phyloP scores from a whole-genome alignment of 495 filamentous ascomycete genomes.

The Parathielavia hyrcaniae region DNA sequence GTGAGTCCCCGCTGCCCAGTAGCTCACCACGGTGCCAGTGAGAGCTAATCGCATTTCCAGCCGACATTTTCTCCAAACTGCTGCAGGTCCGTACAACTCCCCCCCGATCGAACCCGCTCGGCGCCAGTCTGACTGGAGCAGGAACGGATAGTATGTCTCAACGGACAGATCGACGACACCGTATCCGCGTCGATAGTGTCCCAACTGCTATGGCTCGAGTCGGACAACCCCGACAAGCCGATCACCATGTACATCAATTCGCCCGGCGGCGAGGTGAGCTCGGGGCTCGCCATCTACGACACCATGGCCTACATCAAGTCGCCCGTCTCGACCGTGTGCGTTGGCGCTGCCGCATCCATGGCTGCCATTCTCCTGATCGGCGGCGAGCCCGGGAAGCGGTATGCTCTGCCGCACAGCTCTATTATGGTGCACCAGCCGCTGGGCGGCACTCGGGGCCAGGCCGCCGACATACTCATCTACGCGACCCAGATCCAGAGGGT shows the following conservation, averaged over 20 bases:
- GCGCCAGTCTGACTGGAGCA: conserved; percentile 27
- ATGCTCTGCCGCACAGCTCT: conserved; percentile 80
- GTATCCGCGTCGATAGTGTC: conserved; percentile 87
- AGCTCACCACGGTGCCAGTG: conserved; percentile 9
- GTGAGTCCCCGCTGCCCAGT: conserved; percentile 45
- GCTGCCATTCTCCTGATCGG: conserved; percentile 83
- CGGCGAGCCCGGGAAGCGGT: conserved; percentile 77
- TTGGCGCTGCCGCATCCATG: conserved; percentile 94
- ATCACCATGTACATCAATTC: conserved; percentile 98
- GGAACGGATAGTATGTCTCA: conserved; percentile 95
- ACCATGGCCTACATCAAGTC: conserved; percentile 96
- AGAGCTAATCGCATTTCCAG: conserved; percentile 38
- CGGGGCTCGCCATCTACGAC: conserved; percentile 93
- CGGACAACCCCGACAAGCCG: conserved; percentile 84
- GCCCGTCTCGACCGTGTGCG: conserved; percentile 87
- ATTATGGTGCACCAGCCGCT: conserved; percentile 97
- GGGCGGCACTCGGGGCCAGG: conserved; percentile 86
- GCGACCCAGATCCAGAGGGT: conserved; percentile 93
- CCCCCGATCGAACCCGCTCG: conserved; percentile 3
- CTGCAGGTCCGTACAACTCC: conserved; percentile 55
- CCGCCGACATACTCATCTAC: conserved; percentile 89
- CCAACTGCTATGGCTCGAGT: conserved; percentile 96
- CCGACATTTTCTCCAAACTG: conserved; percentile 78
- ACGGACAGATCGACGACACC: conserved; percentile 82
- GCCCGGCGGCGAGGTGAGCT: conserved; percentile 91